Evolutionary conservation across 495 filamentous ascomycete genomes (phyloP).

Genomic region (Aspergillus affinis): DNA sequence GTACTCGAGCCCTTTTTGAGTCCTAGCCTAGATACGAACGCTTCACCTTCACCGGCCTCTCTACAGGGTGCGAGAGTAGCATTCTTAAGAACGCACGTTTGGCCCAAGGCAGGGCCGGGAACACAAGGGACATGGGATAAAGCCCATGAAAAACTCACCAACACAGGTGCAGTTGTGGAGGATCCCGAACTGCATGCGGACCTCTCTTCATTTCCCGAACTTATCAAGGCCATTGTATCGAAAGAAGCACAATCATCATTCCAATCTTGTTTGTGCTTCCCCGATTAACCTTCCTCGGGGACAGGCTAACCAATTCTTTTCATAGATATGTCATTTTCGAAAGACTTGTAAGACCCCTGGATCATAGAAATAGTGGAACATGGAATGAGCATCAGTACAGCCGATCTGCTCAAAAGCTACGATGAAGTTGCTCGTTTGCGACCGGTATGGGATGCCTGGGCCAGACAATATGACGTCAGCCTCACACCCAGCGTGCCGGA

Average conservation of each 20-base stretch:
- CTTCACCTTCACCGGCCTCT: neutral
- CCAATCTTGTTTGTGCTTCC: neutral
- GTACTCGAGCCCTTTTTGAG: slow-evolving; percentile 14
- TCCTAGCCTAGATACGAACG: neutral
- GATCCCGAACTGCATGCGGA: neutral
- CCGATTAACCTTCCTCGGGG: too few relatives aligned
- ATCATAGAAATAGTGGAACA: neutral
- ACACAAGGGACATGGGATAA: neutral
- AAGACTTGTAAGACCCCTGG: neutral
- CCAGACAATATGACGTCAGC: slow-evolving; percentile 10
- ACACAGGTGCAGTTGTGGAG: neutral
- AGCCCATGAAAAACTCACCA: neutral
- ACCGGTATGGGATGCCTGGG: slow-evolving; percentile 11
- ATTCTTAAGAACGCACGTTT: neutral
- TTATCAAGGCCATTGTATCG: neutral
- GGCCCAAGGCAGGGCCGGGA: slow-evolving; percentile 2
- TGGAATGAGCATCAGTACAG: neutral
- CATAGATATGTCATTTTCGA: neutral
- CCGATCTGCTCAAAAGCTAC: neutral
- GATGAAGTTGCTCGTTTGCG: slow-evolving; percentile 15
- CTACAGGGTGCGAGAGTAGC: neutral
- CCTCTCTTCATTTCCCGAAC: neutral
- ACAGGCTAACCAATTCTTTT: neutral
- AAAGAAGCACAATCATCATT: neutral
- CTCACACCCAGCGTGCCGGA: slow-evolving; percentile 14